A percentile compares a stretch with the other conserved stretches of the same genome.
phyloP scores from a whole-genome alignment of 202 grass and related monocot species.

The Hordeum pubiflorum region DNA sequence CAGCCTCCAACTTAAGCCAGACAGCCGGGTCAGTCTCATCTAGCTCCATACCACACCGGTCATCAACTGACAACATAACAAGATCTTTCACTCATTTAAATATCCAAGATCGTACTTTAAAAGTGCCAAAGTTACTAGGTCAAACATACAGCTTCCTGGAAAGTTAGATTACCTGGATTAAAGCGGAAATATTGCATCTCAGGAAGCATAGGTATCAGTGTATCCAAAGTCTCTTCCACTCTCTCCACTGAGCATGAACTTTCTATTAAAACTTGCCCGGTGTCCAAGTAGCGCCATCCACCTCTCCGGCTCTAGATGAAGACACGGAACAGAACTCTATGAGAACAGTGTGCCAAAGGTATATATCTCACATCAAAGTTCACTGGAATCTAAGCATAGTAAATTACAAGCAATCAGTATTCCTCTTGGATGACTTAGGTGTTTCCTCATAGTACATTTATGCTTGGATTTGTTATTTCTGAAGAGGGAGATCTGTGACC shows the following conservation, averaged over 20 bases:
- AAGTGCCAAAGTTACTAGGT: not conserved
- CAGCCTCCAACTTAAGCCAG: slow-evolving; percentile 91
- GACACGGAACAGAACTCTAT: slow-evolving; percentile 28
- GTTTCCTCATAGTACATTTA: not conserved
- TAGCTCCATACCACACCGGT: slow-evolving; percentile 93
- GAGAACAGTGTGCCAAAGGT: slow-evolving; percentile 20
- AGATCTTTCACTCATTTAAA: slow-evolving; percentile 7
- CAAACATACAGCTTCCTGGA: slow-evolving; percentile 19
- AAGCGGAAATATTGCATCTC: slow-evolving; percentile 97
- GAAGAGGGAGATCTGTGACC: not conserved
- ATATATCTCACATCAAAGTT: slow-evolving; percentile 29
- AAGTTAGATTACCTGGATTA: slow-evolving; percentile 70
- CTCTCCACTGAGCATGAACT: slow-evolving; percentile 92
- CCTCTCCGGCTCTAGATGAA: slow-evolving; percentile 79
- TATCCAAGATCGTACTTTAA: not conserved
- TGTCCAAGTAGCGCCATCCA: slow-evolving; percentile 97
- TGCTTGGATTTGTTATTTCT: not conserved
- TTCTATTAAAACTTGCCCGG: slow-evolving; percentile 96
- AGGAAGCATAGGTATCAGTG: slow-evolving; percentile 89
- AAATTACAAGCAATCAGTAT: not conserved
- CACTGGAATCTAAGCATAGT: not conserved
- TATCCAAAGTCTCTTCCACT: slow-evolving; percentile 91
- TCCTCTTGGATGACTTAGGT: slow-evolving; percentile 22
- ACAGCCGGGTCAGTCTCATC: slow-evolving; percentile 88
- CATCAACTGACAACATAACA: slow-evolving; percentile 73